These are phyloP conservation scores for Auricularia auricula-judae DNA, from an alignment of 768 basidiomycete species.

Conservation along the genomic window DNA sequence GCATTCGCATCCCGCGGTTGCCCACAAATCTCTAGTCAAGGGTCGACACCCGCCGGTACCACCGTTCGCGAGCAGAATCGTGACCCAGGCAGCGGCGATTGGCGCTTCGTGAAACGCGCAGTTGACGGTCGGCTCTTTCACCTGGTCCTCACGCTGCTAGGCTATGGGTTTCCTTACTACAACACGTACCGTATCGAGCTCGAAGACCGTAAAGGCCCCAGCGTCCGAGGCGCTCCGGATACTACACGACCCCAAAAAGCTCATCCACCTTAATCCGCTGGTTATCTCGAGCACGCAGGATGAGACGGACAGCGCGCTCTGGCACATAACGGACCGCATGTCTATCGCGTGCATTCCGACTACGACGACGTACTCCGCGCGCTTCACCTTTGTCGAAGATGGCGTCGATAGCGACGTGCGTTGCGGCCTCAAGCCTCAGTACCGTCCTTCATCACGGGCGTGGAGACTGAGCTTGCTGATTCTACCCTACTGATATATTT, in stretches of 20 bases:
- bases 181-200: background rate
- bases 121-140: too few species aligned
- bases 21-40: too few species aligned
- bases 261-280: constrained; percentile 6
- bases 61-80: too few species aligned
- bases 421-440: background rate
- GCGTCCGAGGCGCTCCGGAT: background rate
- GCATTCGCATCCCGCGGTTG: too few species aligned
- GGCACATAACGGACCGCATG: constrained; percentile 5
- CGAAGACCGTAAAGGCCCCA: constrained; percentile 18
- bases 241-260: constrained; percentile 2
- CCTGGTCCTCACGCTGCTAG: too few species aligned
- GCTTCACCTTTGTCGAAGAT: constrained; percentile 1
- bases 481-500: too few species aligned
- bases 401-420: constrained; percentile 4
- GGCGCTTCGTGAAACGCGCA: too few species aligned
- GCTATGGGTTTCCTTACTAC: background rate
- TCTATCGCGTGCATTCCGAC: background rate
- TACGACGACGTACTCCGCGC: constrained; percentile 2
- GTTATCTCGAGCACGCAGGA: background rate
- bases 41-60: too few species aligned
- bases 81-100: too few species aligned
- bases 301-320: background rate
- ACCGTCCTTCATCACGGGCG: too few species aligned
- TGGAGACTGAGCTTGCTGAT: too few species aligned